Evolutionary conservation across 2,329 filamentous ascomycete species (phyloP), one percentile per base, ranked within the genome.

Genomic region (Xylariaceae sp.): DNA sequence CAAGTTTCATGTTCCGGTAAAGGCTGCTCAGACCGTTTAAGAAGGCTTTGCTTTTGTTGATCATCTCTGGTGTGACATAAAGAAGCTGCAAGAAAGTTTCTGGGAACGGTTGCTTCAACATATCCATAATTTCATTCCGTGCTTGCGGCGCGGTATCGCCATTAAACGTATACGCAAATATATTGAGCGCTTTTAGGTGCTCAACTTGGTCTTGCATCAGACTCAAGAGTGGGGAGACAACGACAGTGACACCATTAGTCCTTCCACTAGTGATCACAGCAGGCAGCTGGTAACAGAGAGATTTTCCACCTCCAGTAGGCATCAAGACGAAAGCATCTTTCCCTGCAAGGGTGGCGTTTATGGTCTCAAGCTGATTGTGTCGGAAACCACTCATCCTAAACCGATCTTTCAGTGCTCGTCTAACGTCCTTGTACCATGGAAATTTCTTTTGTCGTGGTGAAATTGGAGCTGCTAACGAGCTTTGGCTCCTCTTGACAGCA

Each of bases 281-380:
- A 11, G 94, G 95, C 10, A 99, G 76, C 70, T 99, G 95, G 70
- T 99, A 99, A 71, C 94, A 97, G 1, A 99, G 79, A 1, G 93
- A 97, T 70, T 99, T 99, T 35, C 94, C 94, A 55, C 94, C 94
- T 47, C 94, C 94, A 0, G 94, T 99, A 2, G 95, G 94, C 94
- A 99, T 99, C 32, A 99, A 78, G 13, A 99, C 89, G 69, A 99
- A 99, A 0, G 89, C 88, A 72, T 99, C 93, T 59, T 93, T 86
- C 3, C 93, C 94, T 24, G 77, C 80, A 39, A 99, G 77, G 0
- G 94, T 97, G 1, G 92, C 88, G 71, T 99, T 97, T 71, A 99
- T 97, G 11, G 94, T 92, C 72, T 97, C 91, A 1, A 97, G 80
- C 68, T 99, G 94, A 67, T 97, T 94, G 48, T 87, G 85, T 24